Conservation (phyloP, 2,329 filamentous ascomycete species). For the Orbilia quercus region DNA sequence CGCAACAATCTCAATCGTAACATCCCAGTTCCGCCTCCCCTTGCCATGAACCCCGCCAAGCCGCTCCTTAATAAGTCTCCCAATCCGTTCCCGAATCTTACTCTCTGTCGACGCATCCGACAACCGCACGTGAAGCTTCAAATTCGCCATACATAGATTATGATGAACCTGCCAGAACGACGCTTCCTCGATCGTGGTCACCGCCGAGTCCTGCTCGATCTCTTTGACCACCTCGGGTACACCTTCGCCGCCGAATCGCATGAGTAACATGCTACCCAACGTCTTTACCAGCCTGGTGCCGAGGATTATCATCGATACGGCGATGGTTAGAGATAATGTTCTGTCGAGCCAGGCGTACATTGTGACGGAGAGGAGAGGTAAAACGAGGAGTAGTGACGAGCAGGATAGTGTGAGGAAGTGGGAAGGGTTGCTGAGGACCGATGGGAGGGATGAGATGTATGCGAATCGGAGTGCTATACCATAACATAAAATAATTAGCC, state of each 20-base stretch:
- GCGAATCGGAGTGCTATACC: constrained; percentile 71
- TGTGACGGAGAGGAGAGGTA: constrained; percentile 83
- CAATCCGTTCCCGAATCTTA: constrained; percentile 79
- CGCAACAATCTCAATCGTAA: constrained; percentile 80
- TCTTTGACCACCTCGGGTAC: constrained; percentile 57
- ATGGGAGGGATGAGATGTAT: constrained; percentile 82
- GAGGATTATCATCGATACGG: constrained; percentile 86
- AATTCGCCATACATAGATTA: constrained; percentile 92
- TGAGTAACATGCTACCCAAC: constrained; percentile 92
- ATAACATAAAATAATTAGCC: constrained; percentile 4
- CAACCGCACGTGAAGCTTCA: constrained; percentile 78
- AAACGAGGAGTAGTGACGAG: constrained; percentile 79
- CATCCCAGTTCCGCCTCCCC: constrained; percentile 87
- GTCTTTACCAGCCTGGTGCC: constrained; percentile 85
- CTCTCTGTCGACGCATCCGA: constrained; percentile 78
- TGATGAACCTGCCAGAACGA: constrained; percentile 99
- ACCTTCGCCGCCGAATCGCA: constrained; percentile 76
- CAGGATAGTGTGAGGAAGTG: constrained; percentile 94
- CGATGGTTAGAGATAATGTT: constrained; percentile 81
- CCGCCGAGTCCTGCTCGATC: constrained; percentile 81
- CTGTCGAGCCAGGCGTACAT: constrained; percentile 86
- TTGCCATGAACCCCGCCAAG: constrained; percentile 88
- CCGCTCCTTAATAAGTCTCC: constrained; percentile 82
- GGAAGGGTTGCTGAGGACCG: constrained; percentile 90
- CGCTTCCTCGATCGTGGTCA: constrained; percentile 84